A percentile compares a stretch with the other conserved stretches of the same genome.
These are phyloP conservation scores for Abortiporus biennis DNA, from an alignment of 1,284 basidiomycete species.

Conservation along the genomic window DNA sequence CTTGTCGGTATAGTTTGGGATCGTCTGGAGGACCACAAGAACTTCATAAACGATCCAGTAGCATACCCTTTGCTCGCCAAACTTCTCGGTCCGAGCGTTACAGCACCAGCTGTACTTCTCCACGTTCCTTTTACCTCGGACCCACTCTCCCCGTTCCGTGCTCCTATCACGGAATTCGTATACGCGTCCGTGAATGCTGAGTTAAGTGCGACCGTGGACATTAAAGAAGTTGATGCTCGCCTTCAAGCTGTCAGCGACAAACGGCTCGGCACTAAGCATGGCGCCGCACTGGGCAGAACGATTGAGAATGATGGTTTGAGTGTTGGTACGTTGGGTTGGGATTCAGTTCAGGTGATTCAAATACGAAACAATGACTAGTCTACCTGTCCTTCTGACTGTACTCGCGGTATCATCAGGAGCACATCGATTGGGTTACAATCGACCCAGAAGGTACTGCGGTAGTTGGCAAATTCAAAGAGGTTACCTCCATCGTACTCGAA, in stretches of 20 bases:
- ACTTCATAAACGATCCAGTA: not conserved
- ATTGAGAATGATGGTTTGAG: slow-evolving; percentile 1
- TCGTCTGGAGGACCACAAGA: slow-evolving; percentile 1
- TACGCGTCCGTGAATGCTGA: not conserved
- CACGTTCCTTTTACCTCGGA: not conserved
- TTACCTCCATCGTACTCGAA: too few relatives aligned
- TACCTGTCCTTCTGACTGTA: too few relatives aligned
- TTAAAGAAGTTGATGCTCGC: not conserved
- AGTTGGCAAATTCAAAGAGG: too few relatives aligned
- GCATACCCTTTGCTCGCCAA: not conserved
- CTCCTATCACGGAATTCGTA: not conserved
- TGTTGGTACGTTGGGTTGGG: not conserved
- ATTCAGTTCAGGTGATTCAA: not conserved
- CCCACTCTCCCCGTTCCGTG: not conserved
- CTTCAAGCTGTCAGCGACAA: not conserved
- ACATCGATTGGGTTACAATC: too few relatives aligned
- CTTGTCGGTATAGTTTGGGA: not conserved
- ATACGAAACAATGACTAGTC: too few relatives aligned
- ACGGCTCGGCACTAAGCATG: not conserved
- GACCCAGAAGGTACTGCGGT: too few relatives aligned
- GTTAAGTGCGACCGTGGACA: too few relatives aligned
- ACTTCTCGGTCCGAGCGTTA: not conserved
- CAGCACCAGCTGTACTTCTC: not conserved
- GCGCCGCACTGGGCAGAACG: not conserved
- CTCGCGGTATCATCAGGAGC: too few relatives aligned